Conservation (phyloP, 1,284 basidiomycete genomes). For the Leccinum angustisporum region DNA sequence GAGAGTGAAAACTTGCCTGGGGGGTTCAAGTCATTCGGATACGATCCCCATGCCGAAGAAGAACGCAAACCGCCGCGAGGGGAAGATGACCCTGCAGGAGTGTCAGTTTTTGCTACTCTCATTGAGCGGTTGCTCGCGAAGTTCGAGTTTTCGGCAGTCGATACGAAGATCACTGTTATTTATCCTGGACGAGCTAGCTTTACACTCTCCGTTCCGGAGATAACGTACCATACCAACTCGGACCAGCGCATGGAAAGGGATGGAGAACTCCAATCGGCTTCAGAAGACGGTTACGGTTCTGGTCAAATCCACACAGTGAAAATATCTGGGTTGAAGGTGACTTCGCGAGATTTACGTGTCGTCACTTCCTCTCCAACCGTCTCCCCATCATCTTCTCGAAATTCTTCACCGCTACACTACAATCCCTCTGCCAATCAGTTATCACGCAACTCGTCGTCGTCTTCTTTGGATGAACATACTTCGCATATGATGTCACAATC, state of each 20-base stretch:
- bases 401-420: slow-evolving; percentile 36
- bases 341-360: slow-evolving; percentile 42
- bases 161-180: slow-evolving; percentile 67
- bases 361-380: slow-evolving; percentile 18
- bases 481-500: slow-evolving; percentile 75
- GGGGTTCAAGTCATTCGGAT: slow-evolving; percentile 58
- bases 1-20: slow-evolving; percentile 56
- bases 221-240: slow-evolving; percentile 51
- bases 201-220: slow-evolving; percentile 55
- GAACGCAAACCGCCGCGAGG: slow-evolving; percentile 27
- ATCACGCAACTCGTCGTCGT: slow-evolving; percentile 45
- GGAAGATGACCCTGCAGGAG: slow-evolving; percentile 66
- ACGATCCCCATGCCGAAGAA: slow-evolving; percentile 38
- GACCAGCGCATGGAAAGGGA: slow-evolving; percentile 13
- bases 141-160: slow-evolving; percentile 75
- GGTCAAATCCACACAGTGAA: slow-evolving; percentile 43
- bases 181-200: slow-evolving; percentile 62
- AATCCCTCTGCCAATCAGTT: slow-evolving; percentile 22
- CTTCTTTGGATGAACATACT: slow-evolving; percentile 62
- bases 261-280: slow-evolving; percentile 31
- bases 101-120: slow-evolving; percentile 82
- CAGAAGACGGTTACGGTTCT: slow-evolving; percentile 2
- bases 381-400: background rate
- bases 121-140: slow-evolving; percentile 82
- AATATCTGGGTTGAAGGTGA: slow-evolving; percentile 51